Percentiles rank a stretch among this genome's conserved stretches.
Evolutionary conservation across 352 stramenopile species (phyloP).

Genomic region (Globisporangium spiculum): DNA sequence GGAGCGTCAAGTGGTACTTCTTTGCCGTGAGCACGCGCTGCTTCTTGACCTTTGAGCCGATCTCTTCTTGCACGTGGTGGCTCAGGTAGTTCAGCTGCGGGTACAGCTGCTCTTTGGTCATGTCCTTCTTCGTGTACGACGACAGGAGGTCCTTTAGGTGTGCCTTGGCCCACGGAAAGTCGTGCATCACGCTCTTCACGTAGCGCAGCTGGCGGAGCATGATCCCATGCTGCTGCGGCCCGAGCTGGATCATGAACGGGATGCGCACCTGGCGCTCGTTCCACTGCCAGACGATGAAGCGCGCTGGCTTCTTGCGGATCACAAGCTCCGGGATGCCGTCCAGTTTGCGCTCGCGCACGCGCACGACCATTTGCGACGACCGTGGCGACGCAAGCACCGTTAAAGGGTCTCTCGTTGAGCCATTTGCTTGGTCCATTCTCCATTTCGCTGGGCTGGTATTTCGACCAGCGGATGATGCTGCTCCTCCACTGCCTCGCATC

Average conservation of each 20-base stretch:
- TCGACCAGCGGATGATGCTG: background rate
- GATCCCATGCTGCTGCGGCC: conserved; percentile 69
- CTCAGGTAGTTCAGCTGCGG: conserved; percentile 72
- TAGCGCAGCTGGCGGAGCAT: conserved; percentile 84
- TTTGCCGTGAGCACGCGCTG: conserved; percentile 41
- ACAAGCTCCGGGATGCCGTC: conserved; percentile 59
- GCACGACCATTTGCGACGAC: conserved; percentile 56
- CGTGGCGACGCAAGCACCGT: conserved; percentile 14
- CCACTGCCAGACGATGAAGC: conserved; percentile 59
- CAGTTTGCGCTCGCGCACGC: conserved; percentile 42
- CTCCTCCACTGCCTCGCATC: background rate
- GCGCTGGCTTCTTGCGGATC: conserved; percentile 53
- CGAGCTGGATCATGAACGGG: conserved; percentile 53
- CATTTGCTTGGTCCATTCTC: conserved; percentile 8
- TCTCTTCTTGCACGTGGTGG: conserved; percentile 62
- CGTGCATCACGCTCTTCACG: conserved; percentile 80
- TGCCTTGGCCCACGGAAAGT: conserved; percentile 79
- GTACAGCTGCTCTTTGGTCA: conserved; percentile 75
- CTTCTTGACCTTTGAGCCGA: conserved; percentile 36
- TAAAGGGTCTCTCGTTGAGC: background rate
- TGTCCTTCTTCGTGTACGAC: conserved; percentile 69
- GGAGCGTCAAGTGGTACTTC: conserved; percentile 65
- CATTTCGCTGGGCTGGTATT: conserved; percentile 16
- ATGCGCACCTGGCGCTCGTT: conserved; percentile 53
- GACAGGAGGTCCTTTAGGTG: conserved; percentile 62